Conservation (phyloP, 2,329 filamentous ascomycete genomes). For the Colletotrichum sp. region DNA sequence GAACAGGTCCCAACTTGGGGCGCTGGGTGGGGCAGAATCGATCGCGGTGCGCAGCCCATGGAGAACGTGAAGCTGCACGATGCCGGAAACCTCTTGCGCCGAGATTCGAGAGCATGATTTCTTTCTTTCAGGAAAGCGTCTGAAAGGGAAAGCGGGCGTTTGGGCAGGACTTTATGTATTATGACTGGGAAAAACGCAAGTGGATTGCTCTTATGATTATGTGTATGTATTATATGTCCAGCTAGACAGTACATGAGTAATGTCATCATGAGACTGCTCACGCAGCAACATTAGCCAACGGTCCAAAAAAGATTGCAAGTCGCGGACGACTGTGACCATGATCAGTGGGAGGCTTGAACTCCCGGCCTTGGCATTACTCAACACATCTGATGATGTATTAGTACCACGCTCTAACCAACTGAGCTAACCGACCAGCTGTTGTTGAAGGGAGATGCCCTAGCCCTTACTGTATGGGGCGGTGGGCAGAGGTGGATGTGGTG, state of each 20-base stretch:
- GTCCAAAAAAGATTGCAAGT: neutral
- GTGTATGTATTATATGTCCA: neutral
- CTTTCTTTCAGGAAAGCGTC: neutral
- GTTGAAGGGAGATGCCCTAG: neutral
- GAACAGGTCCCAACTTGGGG: slow-evolving; percentile 13
- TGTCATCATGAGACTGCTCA: neutral
- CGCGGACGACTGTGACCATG: neutral
- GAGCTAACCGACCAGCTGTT: neutral
- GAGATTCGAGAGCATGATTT: slow-evolving; percentile 1
- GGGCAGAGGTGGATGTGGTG: neutral
- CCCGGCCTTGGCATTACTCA: neutral
- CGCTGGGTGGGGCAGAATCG: slow-evolving; percentile 33
- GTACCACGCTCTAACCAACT: slow-evolving; percentile 1
- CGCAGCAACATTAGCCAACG: neutral
- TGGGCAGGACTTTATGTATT: neutral
- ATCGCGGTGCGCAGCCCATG: slow-evolving; percentile 28
- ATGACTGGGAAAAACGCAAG: neutral
- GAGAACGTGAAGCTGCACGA: slow-evolving; percentile 36
- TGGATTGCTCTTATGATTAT: neutral
- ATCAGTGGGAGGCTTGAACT: neutral
- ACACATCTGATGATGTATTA: neutral
- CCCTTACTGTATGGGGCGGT: neutral
- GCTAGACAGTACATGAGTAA: neutral
- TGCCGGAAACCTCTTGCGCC: slow-evolving; percentile 35
- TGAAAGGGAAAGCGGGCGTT: neutral